Evolutionary conservation across 306 rosid species (phyloP), one percentile per base, ranked within the genome.

Genomic region (Sophora flavescens): DNA sequence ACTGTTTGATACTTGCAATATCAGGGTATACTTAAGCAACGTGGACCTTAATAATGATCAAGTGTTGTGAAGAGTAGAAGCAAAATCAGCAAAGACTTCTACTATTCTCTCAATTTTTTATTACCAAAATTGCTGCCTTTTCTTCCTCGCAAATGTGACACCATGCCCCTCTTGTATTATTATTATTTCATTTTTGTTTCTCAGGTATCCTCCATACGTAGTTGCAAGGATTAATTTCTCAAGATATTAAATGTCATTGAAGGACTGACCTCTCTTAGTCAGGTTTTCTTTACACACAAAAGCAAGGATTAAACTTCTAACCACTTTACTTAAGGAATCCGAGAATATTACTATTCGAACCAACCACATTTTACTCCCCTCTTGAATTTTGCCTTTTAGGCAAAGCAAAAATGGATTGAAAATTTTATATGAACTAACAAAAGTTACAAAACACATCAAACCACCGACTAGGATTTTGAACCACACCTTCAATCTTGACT

Each of bases 11-110:
- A 59, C 76, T 71, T 63, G 52, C 76, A 68, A 72, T 61, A 76
- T 83, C 11, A 47, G 74, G 72, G 39, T 60, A 76, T 48, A 45
- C 65, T 45, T 56, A 38, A 14, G 51, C 50, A 45, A 2, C 74
- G 88, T 79, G 91, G 93, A 68, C 88, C 89, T 75, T 62, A 56
- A 78, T 54, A 78, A 88, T 90, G 82, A 90, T 90, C 66, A 61
- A 63, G 72, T 83, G 89, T 80, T 76, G 63, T 80, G 69, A 78
- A 70, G 28, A 77, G 81, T 76, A 68, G 83, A 80, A 87, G 89
- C 84, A 90, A 82, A 80, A 79, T 80, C 86, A 91, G 89, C 90
- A 80, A 87, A 88, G 87, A 81, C 65, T 74, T 75, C 56, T 74
- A 36, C 48, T 11, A 66, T 82, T 72, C 41, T 22, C 75, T 67